These are phyloP conservation scores for Ganoderma boninense DNA, from an alignment of 1,284 basidiomycete genomes.

Conservation along the genomic window DNA sequence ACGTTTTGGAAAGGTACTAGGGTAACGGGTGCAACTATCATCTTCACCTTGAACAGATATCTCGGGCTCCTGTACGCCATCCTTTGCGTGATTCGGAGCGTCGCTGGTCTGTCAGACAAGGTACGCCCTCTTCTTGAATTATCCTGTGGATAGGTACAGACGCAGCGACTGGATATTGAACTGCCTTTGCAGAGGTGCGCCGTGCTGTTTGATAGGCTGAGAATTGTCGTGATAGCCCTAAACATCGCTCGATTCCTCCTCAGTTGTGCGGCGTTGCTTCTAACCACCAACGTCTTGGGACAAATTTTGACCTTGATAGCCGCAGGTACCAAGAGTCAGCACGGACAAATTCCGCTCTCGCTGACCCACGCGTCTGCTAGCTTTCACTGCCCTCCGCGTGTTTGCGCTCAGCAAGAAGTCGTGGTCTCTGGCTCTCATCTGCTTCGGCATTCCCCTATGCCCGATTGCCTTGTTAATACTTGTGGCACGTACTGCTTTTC, in stretches of 20 bases:
- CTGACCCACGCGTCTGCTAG: background rate
- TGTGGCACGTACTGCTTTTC: background rate
- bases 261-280: background rate
- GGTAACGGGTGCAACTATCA: background rate
- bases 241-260: background rate
- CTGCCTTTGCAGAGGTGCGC: too few species aligned
- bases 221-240: too few species aligned
- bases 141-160: too few species aligned
- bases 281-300: background rate
- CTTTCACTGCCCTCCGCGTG: background rate
- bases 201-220: too few species aligned
- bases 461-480: background rate
- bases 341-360: background rate
- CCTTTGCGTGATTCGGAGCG: background rate
- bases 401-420: background rate
- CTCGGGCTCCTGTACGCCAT: background rate
- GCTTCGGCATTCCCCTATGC: background rate
- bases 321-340: background rate
- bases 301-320: background rate
- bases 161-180: too few species aligned
- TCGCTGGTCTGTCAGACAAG: background rate
- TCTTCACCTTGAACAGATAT: background rate
- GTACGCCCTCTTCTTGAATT: background rate
- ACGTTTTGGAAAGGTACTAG: background rate
- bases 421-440: background rate